Conservation (phyloP, 495 filamentous ascomycete genomes). For the Aspergillus egyptiacus region DNA sequence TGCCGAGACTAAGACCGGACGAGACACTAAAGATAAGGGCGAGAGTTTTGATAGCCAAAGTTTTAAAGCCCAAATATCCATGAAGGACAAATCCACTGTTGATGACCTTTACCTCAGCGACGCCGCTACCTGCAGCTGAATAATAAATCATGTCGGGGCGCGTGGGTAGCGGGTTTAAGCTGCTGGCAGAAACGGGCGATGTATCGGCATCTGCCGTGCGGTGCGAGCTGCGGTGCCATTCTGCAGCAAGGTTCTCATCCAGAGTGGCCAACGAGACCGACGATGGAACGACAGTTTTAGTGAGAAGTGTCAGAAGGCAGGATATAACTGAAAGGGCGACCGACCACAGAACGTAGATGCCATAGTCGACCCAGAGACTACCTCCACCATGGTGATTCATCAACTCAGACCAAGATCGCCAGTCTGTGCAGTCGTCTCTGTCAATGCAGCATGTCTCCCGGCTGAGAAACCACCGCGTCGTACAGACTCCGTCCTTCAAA, state of each 20-base stretch:
- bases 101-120: conserved; percentile 96
- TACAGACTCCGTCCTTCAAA: conserved; percentile 85
- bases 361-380: conserved; percentile 63
- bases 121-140: conserved; percentile 91
- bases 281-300: conserved; percentile 87
- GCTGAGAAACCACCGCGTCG: conserved; percentile 60
- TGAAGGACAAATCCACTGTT: conserved; percentile 95
- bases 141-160: conserved; percentile 83
- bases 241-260: conserved; percentile 68
- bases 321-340: conserved; percentile 67
- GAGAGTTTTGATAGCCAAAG: conserved; percentile 78
- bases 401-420: conserved; percentile 70
- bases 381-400: conserved; percentile 49
- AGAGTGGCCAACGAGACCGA: conserved; percentile 78
- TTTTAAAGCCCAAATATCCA: conserved; percentile 87
- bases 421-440: conserved; percentile 56
- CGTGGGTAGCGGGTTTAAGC: conserved; percentile 25
- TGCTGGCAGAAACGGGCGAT: conserved; percentile 34
- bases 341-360: conserved; percentile 63
- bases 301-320: conserved; percentile 75
- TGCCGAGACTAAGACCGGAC: conserved; percentile 88
- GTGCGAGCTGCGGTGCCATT: conserved; percentile 40
- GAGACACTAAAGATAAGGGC: conserved; percentile 83
- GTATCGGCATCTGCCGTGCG: conserved; percentile 30
- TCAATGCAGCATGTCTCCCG: conserved; percentile 74